A percentile compares a stretch with the other conserved stretches of the same genome.
phyloP scores from a whole-genome alignment of 495 filamentous ascomycete genomes.

The Neurospora sp. region DNA sequence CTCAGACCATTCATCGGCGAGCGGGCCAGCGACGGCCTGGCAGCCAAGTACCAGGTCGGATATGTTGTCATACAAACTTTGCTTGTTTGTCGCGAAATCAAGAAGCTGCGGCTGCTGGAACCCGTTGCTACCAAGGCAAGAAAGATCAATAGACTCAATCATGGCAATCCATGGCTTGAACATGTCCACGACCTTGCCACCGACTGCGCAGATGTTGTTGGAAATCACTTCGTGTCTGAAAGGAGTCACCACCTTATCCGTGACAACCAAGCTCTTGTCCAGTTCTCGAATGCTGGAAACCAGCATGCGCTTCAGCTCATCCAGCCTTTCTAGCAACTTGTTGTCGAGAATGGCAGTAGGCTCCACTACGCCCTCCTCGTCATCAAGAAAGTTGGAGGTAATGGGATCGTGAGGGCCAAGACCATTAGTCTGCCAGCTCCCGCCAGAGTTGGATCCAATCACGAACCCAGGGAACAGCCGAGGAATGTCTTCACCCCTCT shows the following conservation, averaged over 20 bases:
- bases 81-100: slow-evolving; percentile 84
- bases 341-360: slow-evolving; percentile 63
- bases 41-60: slow-evolving; percentile 80
- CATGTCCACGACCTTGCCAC: slow-evolving; percentile 67
- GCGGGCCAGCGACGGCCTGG: slow-evolving; percentile 76
- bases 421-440: slow-evolving; percentile 90
- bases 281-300: slow-evolving; percentile 72
- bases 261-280: slow-evolving; percentile 68
- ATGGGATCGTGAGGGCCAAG: slow-evolving; percentile 56
- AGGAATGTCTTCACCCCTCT: slow-evolving; percentile 79
- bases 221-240: slow-evolving; percentile 61
- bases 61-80: slow-evolving; percentile 82
- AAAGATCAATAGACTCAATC: slow-evolving; percentile 81
- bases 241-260: slow-evolving; percentile 66
- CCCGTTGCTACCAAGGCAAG: slow-evolving; percentile 51
- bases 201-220: slow-evolving; percentile 63
- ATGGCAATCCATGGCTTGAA: slow-evolving; percentile 80
- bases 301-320: slow-evolving; percentile 72
- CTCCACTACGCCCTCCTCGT: slow-evolving; percentile 68
- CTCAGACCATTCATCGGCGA: slow-evolving; percentile 93
- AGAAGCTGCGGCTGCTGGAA: slow-evolving; percentile 77
- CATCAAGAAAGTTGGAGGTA: slow-evolving; percentile 71
- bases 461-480: slow-evolving; percentile 90
- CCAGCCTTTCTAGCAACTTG: slow-evolving; percentile 68
- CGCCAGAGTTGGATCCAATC: slow-evolving; percentile 66